Base-by-base conservation (phyloP, 2,329 filamentous ascomycete genomes). In the Cladosporium sphaerospermum region DNA sequence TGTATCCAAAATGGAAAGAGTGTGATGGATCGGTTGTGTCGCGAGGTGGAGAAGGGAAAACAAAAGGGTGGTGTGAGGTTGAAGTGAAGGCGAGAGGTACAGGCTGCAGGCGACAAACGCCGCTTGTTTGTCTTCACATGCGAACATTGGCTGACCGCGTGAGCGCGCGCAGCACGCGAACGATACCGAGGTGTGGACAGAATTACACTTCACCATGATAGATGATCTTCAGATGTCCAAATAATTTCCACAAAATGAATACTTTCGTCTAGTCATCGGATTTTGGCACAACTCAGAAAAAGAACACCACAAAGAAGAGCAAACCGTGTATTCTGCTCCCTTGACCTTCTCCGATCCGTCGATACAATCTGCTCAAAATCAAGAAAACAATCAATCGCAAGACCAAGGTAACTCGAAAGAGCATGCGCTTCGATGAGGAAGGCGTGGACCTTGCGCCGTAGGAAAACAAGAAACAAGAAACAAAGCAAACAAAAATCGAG, bases 251-350 rank as follows among this genome's bases (percentile, higher is more conserved):
- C 32, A 31, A 32, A 18, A 43, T 28, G 42, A 13, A 51, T 51
- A 51, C 48, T 51, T 51, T 51, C 48, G 40, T 51, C 48, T 51
- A 51, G 33, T 51, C 48, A 31, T 51, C 36, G 48, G 43, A 43
- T 36, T 44, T 31, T 37, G 32, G 42, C 48, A 40, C 48, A 36
- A 37, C 18, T 51, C 32, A 19, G 14, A 34, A 23, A 34, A 40
- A 41, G 18, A 32, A 44, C 28, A 32, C 19, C 45, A 3, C 34
- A 37, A 37, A 37, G 34, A 37, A 37, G 9, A 13, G 4, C 34
- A 37, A 11, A 4, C n/a, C 34, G 34, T 13, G 10, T 37, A 13
- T 37, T 49, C 23, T 28, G 23, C n/a, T 19, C 31, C 33, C 23
- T 28, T 28, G 19, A 11, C 34, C 45, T 31, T 36, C 45, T 5